Evolutionary conservation across 169 alveolate species (phyloP).

Genomic region (Plasmodium vinckei): DNA sequence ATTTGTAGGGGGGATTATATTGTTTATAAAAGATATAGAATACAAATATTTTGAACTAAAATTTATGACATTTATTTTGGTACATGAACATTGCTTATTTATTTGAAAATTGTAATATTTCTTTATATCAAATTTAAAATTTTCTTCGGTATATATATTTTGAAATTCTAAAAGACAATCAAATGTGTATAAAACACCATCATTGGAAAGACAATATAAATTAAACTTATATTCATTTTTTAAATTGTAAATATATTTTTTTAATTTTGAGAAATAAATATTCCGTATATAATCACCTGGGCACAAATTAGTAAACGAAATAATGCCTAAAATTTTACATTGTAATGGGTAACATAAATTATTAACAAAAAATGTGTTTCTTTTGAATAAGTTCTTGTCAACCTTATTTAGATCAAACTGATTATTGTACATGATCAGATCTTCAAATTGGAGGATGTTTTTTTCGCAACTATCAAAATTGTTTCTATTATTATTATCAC

Average conservation of each 20-base stretch:
- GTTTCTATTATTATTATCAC: neutral
- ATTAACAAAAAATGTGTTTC: slow-evolving; percentile 48
- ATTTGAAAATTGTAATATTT: slow-evolving; percentile 38
- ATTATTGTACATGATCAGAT: slow-evolving; percentile 19
- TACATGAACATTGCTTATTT: slow-evolving; percentile 15
- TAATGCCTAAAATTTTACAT: slow-evolving; percentile 19
- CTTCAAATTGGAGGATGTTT: slow-evolving; percentile 13
- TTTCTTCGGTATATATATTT: slow-evolving; percentile 11
- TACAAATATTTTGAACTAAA: slow-evolving; percentile 23
- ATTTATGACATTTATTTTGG: slow-evolving; percentile 11
- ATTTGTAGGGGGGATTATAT: neutral
- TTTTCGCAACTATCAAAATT: neutral
- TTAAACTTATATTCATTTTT: slow-evolving; percentile 21
- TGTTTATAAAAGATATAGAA: slow-evolving; percentile 4
- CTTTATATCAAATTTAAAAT: slow-evolving; percentile 5
- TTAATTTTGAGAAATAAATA: slow-evolving; percentile 42
- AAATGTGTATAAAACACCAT: slow-evolving; percentile 41
- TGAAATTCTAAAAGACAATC: slow-evolving; percentile 3
- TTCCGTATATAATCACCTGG: slow-evolving; percentile 19
- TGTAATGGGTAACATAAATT: slow-evolving; percentile 33
- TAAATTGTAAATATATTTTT: neutral
- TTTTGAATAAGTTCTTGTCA: slow-evolving; percentile 65
- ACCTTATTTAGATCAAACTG: slow-evolving; percentile 54
- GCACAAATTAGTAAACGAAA: slow-evolving; percentile 12
- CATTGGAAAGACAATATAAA: slow-evolving; percentile 46